Base-by-base conservation (phyloP, 225 moss, liverwort and hornwort genomes). In the Marchantia polymorpha region DNA sequence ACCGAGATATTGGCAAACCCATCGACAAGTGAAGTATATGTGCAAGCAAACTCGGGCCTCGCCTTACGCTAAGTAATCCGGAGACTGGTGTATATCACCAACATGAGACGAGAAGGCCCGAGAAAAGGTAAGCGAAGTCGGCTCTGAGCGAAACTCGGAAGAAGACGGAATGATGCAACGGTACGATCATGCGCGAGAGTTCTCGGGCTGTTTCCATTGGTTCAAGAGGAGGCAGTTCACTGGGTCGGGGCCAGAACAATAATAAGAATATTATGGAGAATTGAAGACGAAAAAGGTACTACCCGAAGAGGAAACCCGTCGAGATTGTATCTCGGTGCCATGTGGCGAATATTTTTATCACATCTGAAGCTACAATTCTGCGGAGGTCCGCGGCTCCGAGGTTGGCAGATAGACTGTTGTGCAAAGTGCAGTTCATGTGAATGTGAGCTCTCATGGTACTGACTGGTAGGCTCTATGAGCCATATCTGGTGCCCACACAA, bases 401-500 rank as follows among this genome's bases (percentile, higher is more conserved):
- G 39, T 39, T 39, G 39, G 39, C 59, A 17, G 17, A 16, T 68
- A 4, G 11, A 31, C 26, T 14, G 39, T 8, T 65, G 8, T 65
- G 29, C 25, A 67, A 67, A 27, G 67, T 31, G 39, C 47, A 69
- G 17, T 47, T 17, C 69, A 69, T 69, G 39, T 69, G 69, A 69
- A 48, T 69, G 20, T 46, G 46, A 47, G 7, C 2, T 69, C 26
- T 22, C 12, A 69, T 16, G 39, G 69, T n/a, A 69, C 69, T 46
- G 69, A 46, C 19, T 39, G 17, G 69, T 69, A 69, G 69, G 8
- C 20, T 69, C 46, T 26, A 26, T 66, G n/a, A 66, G 0, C 66
- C 66, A 15, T 19, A 69, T 47, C 69, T 69, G 69, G 69, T 69
- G 46, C 69, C 69, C 69, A 47, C 69, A 69, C 69, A 69, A 69